Evolutionary conservation across 2,329 filamentous ascomycete species (phyloP).

Genomic region (Arthrobotrys musiformis): DNA sequence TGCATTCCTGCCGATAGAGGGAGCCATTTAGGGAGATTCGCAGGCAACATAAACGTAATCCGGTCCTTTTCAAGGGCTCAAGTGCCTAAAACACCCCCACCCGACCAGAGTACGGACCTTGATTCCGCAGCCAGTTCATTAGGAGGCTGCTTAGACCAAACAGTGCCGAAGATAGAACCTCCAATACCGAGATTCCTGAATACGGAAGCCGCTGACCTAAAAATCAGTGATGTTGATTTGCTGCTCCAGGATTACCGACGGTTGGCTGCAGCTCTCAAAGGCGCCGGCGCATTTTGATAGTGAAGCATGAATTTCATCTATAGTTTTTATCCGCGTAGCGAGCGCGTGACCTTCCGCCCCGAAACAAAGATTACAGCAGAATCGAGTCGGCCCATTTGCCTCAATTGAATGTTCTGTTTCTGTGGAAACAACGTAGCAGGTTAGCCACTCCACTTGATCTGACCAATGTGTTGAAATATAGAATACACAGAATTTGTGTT

Average conservation of each 20-base stretch:
- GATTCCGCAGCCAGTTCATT: background rate
- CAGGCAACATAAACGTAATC: constrained; percentile 54
- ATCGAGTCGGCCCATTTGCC: too few species aligned
- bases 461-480: too few species aligned
- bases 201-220: constrained; percentile 17
- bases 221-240: constrained; percentile 39
- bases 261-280: constrained; percentile 31
- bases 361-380: too few species aligned
- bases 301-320: background rate
- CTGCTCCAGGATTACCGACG: constrained; percentile 43
- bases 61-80: constrained; percentile 44
- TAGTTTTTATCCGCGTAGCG: background rate
- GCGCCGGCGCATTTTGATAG: constrained; percentile 15
- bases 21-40: constrained; percentile 47
- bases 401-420: background rate
- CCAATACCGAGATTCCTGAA: constrained; percentile 36
- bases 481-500: too few species aligned
- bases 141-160: background rate
- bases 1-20: constrained; percentile 1
- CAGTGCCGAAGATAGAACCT: constrained; percentile 5
- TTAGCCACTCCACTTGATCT: background rate
- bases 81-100: constrained; percentile 25
- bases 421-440: background rate
- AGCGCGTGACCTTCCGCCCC: too few species aligned
- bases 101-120: background rate